A percentile compares a stretch with the other conserved stretches of the same genome.
These are phyloP conservation scores for Aspergillus bridgeri DNA, from an alignment of 495 filamentous ascomycete genomes.

Conservation along the genomic window DNA sequence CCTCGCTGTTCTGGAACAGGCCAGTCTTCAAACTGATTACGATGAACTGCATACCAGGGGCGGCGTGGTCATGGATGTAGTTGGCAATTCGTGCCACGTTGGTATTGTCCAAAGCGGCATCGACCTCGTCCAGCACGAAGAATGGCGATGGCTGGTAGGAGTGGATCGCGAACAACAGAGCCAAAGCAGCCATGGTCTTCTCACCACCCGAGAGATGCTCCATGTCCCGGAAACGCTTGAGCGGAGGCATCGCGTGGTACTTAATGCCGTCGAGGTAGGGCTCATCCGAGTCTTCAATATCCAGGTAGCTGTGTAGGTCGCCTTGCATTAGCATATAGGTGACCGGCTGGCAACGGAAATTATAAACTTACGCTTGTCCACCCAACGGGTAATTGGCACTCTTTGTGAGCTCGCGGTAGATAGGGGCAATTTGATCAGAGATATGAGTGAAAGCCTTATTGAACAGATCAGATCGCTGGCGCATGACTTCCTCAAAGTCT, in stretches of 20 bases:
- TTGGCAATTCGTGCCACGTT: conserved; percentile 94
- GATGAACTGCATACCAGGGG: conserved; percentile 98
- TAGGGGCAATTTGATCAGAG: conserved; percentile 84
- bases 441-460: conserved; percentile 94
- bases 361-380: conserved; percentile 67
- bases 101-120: conserved; percentile 93
- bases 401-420: conserved; percentile 92
- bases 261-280: conserved; percentile 94
- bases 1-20: conserved; percentile 90
- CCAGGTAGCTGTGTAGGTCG: conserved; percentile 62
- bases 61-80: conserved; percentile 90
- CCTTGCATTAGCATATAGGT: conserved; percentile 1
- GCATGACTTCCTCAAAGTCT: conserved; percentile 75
- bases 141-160: conserved; percentile 91
- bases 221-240: conserved; percentile 99
- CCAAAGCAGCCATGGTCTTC: conserved; percentile 97
- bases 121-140: conserved; percentile 98
- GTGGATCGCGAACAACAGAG: conserved; percentile 93
- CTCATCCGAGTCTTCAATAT: conserved; percentile 85
- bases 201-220: conserved; percentile 96
- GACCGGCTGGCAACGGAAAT: background rate
- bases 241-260: conserved; percentile 96
- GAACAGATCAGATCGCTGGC: conserved; percentile 84
- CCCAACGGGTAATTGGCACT: conserved; percentile 82
- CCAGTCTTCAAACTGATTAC: conserved; percentile 94